Evolutionary conservation across 2,329 filamentous ascomycete species (phyloP), one percentile per base, ranked within the genome.

Genomic region (Talaromyces sp.): DNA sequence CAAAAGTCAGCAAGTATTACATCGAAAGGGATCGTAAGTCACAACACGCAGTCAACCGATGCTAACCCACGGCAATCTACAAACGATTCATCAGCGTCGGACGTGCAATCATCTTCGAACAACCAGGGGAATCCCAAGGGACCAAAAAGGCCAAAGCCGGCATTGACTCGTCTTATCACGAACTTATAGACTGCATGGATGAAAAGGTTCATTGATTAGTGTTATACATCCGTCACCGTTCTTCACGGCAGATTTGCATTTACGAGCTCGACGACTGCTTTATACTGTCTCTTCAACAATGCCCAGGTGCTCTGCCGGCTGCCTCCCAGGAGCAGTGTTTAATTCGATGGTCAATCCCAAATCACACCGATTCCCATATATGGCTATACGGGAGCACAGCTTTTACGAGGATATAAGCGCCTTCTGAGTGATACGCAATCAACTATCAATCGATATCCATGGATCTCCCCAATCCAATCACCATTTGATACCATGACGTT

Each of bases 111-210:
- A 17, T 39, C 48, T 39, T n/a, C 22, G 22, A 28, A 11, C 35
- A 43, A 28, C 10, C 36, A 48, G 22, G 56, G 25, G 22, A 41
- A 28, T 5, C 37, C 22, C 31, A 60, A 56, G 11, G 46, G 37
- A 11, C 51, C 48, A 9, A 61, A 56, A 56, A 57, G 52, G 57
- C 65, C 69, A 33, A 74, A 71, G 51, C 72, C 72, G 15, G 69
- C 71, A 9, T 56, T 74, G 25, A 70, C 72, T 25, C 66, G 66
- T 48, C 57, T 74, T 55, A 67, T 74, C 54, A 74, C 72, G 25
- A 70, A 63, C 52, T 46, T 62, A 61, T 55, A 58, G 41, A 15
- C 11, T 46, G 21, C 11, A 46, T 25, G 57, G 43, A 37, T 33
- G 22, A 22, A 21, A 28, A 19, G 21, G 15, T 2, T 17, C 3